Conservation (phyloP, 805 yeast genomes). For the Cyberlindnera suaveolens region DNA sequence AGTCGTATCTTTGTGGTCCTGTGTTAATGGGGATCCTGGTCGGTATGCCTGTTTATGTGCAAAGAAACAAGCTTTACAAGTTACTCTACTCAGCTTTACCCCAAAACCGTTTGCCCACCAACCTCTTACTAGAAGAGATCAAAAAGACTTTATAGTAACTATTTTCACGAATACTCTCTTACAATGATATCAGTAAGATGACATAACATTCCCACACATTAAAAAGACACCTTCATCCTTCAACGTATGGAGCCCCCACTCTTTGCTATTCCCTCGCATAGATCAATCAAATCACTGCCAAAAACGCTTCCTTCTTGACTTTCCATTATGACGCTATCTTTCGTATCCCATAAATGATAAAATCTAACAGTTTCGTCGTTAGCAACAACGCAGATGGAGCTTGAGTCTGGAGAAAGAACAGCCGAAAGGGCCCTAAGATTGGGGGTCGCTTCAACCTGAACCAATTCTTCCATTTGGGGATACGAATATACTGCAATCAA, state of each 20-base stretch:
- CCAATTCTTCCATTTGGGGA: constrained; percentile 49
- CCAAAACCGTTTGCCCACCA: constrained; percentile 6
- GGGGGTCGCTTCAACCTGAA: constrained; percentile 43
- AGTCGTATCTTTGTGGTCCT: constrained; percentile 36
- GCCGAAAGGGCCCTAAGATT: constrained; percentile 62
- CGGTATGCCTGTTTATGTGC: constrained; percentile 40
- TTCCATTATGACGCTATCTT: constrained; percentile 29
- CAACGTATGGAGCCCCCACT: constrained; percentile 24
- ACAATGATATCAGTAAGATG: background rate
- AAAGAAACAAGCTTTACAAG: constrained; percentile 42
- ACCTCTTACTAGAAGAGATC: background rate
- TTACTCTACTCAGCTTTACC: constrained; percentile 50
- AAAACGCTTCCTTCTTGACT: constrained; percentile 40
- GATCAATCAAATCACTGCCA: constrained; percentile 53
- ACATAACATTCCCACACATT: background rate
- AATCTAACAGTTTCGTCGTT: constrained; percentile 76
- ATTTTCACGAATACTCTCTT: too few relatives aligned
- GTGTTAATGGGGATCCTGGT: constrained; percentile 35
- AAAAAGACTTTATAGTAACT: background rate
- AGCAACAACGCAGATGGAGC: constrained; percentile 63
- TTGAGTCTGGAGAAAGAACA: constrained; percentile 56
- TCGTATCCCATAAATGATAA: constrained; percentile 61
- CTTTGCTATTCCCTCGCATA: constrained; percentile 46
- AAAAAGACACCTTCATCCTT: background rate
- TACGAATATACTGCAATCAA: constrained; percentile 59